These are phyloP conservation scores for Fusarium nelsonii DNA, from an alignment of 2,329 filamentous ascomycete genomes.

Conservation along the genomic window DNA sequence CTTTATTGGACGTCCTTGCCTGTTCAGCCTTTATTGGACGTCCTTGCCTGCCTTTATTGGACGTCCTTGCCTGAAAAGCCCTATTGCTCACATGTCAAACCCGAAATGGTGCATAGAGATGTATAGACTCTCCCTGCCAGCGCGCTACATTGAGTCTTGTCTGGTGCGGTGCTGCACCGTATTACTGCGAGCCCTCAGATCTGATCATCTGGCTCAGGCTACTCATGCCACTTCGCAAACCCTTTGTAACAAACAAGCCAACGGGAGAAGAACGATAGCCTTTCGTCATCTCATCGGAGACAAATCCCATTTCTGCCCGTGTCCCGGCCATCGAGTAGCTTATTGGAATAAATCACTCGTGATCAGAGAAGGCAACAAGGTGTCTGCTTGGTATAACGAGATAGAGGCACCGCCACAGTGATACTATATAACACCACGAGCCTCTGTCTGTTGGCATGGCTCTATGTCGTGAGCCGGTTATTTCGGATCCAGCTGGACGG, in stretches of 20 bases:
- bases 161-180: constrained; percentile 42
- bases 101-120: constrained; percentile 40
- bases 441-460: constrained; percentile 11
- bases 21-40: too few relatives aligned
- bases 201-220: constrained; percentile 30
- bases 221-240: constrained; percentile 2
- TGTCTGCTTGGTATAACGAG: constrained; percentile 19
- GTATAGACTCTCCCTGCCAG: constrained; percentile 35
- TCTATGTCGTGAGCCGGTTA: constrained; percentile 14
- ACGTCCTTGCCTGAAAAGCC: constrained; percentile 40
- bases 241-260: constrained; percentile 3
- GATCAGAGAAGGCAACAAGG: constrained; percentile 21
- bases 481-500: constrained; percentile 27
- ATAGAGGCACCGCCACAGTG: constrained; percentile 30
- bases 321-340: constrained; percentile 23
- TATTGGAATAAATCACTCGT: constrained; percentile 29
- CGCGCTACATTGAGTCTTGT: constrained; percentile 17
- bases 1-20: constrained; percentile 45
- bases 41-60: too few relatives aligned
- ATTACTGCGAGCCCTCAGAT: constrained; percentile 35
- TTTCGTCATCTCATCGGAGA: constrained; percentile 33
- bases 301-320: constrained; percentile 26
- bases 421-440: constrained; percentile 42
- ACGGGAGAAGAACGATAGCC: constrained; percentile 11
- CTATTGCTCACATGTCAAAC: constrained; percentile 49